Percentiles rank a stretch among this genome's conserved stretches.
Evolutionary conservation across 805 yeast genomes (phyloP).

Genomic region (Metschnikowia lachancei): DNA sequence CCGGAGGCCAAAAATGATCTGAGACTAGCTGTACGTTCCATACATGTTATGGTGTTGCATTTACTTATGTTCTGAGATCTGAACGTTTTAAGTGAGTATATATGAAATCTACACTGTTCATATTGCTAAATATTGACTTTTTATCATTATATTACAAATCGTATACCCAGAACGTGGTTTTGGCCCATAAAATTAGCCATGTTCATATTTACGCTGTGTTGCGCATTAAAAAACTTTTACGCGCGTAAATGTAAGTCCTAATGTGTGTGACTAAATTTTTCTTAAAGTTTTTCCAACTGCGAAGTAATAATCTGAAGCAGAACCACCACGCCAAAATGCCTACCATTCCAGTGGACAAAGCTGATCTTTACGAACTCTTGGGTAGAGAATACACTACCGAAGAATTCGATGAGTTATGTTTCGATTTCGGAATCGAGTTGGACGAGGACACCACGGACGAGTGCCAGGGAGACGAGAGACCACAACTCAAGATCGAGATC

Average conservation of each 20-base stretch:
- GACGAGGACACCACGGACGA: slow-evolving; percentile 94
- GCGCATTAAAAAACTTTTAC: neutral
- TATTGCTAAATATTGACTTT: too few species aligned
- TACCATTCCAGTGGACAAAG: slow-evolving; percentile 92
- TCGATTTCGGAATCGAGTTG: slow-evolving; percentile 94
- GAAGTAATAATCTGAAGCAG: neutral
- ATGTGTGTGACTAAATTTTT: slow-evolving; percentile 14
- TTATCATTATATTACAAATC: neutral
- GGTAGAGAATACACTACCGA: slow-evolving; percentile 64
- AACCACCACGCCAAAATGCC: slow-evolving; percentile 60
- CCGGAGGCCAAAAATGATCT: neutral
- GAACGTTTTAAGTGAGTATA: too few species aligned
- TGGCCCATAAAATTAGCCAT: neutral
- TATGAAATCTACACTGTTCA: too few species aligned
- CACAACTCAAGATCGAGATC: slow-evolving; percentile 94
- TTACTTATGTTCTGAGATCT: too few species aligned
- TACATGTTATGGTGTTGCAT: too few species aligned
- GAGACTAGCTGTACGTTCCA: too few species aligned
- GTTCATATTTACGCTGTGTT: slow-evolving; percentile 6
- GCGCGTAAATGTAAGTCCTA: slow-evolving; percentile 19
- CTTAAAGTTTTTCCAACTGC: slow-evolving; percentile 12
- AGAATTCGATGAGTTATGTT: slow-evolving; percentile 95
- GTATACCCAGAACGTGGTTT: neutral
- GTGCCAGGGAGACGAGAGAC: slow-evolving; percentile 74
- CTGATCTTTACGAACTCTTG: slow-evolving; percentile 79